Conservation (phyloP, 2,329 filamentous ascomycete genomes). For the Sporothrix mexicana region DNA sequence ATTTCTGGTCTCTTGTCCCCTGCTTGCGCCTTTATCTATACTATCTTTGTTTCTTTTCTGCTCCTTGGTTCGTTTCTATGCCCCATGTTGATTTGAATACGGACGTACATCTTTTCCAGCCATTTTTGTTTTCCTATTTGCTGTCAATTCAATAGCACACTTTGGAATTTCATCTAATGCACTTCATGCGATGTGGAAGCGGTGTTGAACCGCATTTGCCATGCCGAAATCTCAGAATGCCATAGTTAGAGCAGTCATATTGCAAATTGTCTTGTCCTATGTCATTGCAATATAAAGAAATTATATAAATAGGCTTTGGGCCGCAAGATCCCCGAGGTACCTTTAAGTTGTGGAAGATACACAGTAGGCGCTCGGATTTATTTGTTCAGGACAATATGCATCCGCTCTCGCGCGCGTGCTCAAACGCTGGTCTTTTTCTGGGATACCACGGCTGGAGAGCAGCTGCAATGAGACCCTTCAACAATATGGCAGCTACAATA, state of each 20-base stretch:
- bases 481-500: no score
- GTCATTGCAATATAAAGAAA: slow-evolving; percentile 3
- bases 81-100: neutral
- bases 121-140: neutral
- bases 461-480: neutral
- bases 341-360: neutral
- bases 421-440: neutral
- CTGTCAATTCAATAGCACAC: neutral
- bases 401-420: neutral
- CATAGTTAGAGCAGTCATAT: neutral
- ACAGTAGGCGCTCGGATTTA: neutral
- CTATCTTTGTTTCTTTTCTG: neutral
- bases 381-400: neutral
- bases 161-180: neutral
- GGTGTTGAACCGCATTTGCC: no score
- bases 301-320: neutral
- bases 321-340: neutral
- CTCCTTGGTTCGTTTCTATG: neutral
- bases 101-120: neutral
- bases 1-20: neutral
- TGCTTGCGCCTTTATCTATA: neutral
- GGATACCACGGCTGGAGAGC: neutral
- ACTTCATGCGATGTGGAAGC: no score
- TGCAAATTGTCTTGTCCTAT: slow-evolving; percentile 15
- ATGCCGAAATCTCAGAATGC: neutral